phyloP scores from a whole-genome alignment of 1,284 basidiomycete genomes.

The Porogramme epimiltina region DNA sequence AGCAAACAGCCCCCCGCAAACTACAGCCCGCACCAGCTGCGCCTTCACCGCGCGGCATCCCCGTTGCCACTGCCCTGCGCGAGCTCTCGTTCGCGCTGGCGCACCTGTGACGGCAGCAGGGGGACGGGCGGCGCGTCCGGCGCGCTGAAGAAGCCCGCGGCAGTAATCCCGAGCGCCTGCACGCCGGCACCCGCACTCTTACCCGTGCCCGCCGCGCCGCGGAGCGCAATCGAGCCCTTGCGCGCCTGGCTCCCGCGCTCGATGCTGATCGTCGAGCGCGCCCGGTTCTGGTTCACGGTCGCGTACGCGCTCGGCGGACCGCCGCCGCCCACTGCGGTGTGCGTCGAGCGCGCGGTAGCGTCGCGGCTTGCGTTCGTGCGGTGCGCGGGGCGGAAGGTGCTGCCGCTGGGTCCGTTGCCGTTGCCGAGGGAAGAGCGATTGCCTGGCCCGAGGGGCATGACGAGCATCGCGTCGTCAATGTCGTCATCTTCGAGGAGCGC shows the following conservation, averaged over 20 bases:
- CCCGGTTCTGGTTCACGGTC: slow-evolving; percentile 38
- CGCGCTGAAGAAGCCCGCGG: slow-evolving; percentile 72
- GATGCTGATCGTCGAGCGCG: slow-evolving; percentile 64
- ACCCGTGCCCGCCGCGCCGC: slow-evolving; percentile 45
- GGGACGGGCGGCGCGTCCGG: slow-evolving; percentile 44
- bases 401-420: background rate
- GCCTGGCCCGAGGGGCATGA: slow-evolving; percentile 67
- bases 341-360: slow-evolving; percentile 22
- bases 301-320: slow-evolving; percentile 22
- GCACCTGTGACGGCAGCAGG: slow-evolving; percentile 22
- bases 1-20: no score
- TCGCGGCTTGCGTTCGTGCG: slow-evolving; percentile 13
- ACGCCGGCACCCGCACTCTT: slow-evolving; percentile 70
- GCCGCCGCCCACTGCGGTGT: slow-evolving; percentile 31
- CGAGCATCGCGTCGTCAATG: slow-evolving; percentile 72
- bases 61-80: background rate
- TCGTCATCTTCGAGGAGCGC: slow-evolving; percentile 62
- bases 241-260: slow-evolving; percentile 41
- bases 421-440: slow-evolving; percentile 14
- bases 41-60: background rate
- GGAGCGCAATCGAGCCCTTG: slow-evolving; percentile 62
- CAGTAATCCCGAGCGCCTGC: slow-evolving; percentile 69
- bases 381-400: slow-evolving; percentile 23
- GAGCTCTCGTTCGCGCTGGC: slow-evolving; percentile 1
- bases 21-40: background rate